These are phyloP conservation scores for Paraleonurus japonicus DNA, from an alignment of 257 asterid genomes.

Conservation along the genomic window DNA sequence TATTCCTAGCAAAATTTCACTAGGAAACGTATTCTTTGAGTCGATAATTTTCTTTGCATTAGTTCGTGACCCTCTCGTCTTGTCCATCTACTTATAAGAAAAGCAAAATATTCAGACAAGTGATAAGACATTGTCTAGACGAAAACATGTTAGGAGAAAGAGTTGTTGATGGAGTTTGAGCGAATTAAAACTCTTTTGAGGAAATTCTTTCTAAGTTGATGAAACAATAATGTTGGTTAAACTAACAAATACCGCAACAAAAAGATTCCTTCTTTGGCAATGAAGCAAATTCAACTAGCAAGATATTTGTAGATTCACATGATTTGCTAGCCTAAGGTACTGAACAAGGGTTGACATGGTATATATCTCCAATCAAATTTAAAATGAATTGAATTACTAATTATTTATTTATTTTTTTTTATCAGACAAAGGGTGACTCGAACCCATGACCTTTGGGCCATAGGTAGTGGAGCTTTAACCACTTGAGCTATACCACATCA, in stretches of 20 bases:
- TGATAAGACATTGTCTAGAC: conserved; percentile 41
- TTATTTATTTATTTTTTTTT: too few species aligned
- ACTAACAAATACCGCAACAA: conserved; percentile 14
- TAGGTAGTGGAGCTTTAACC: too few species aligned
- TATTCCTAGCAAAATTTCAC: conserved; percentile 25
- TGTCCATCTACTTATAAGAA: conserved; percentile 26
- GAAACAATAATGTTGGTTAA: conserved; percentile 27
- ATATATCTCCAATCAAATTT: not conserved
- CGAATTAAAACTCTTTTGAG: conserved; percentile 26
- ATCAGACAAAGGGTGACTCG: too few species aligned
- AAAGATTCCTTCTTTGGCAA: conserved; percentile 17
- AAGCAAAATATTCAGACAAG: conserved; percentile 32
- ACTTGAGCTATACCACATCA: too few species aligned
- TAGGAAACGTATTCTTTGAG: conserved; percentile 32
- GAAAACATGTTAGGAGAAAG: conserved; percentile 33
- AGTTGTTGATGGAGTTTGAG: conserved; percentile 39
- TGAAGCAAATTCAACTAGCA: not conserved
- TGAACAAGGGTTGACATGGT: not conserved
- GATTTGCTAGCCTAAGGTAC: conserved; percentile 16
- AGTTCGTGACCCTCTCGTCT: conserved; percentile 27
- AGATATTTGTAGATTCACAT: conserved; percentile 11
- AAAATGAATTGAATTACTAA: too few species aligned
- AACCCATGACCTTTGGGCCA: too few species aligned
- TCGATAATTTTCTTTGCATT: conserved; percentile 31
- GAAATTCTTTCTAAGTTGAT: conserved; percentile 20